Conservation (phyloP, 208 protist species). For the Crithidia fasciculata region DNA sequence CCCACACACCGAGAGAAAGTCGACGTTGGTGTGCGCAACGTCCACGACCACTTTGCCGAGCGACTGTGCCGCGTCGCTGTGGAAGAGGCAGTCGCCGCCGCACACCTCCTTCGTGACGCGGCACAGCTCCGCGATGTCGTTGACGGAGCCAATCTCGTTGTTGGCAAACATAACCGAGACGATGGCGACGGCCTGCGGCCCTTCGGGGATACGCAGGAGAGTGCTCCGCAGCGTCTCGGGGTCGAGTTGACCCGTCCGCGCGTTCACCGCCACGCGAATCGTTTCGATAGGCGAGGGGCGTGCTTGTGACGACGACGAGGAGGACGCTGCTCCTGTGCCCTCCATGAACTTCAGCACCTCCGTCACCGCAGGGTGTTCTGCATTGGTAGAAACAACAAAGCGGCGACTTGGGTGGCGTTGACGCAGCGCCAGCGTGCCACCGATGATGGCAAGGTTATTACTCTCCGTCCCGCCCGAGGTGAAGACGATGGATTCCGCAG, state of each 20-base stretch:
- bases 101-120: slow-evolving; percentile 67
- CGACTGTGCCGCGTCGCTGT: slow-evolving; percentile 96
- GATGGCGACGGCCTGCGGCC: slow-evolving; percentile 61
- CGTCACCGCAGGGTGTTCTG: slow-evolving; percentile 90
- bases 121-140: slow-evolving; percentile 89
- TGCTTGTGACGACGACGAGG: neutral
- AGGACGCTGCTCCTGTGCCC: neutral
- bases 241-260: slow-evolving; percentile 42
- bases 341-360: slow-evolving; percentile 76
- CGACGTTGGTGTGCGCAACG: slow-evolving; percentile 91
- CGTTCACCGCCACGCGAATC: slow-evolving; percentile 49
- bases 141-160: slow-evolving; percentile 94
- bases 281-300: slow-evolving; percentile 15
- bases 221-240: slow-evolving; percentile 36
- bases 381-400: slow-evolving; percentile 74
- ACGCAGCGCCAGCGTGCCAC: slow-evolving; percentile 48
- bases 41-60: slow-evolving; percentile 97
- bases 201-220: slow-evolving; percentile 41
- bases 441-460: slow-evolving; percentile 94
- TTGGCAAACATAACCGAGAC: slow-evolving; percentile 97
- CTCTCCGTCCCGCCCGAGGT: slow-evolving; percentile 94
- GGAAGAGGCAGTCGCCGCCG: slow-evolving; percentile 73
- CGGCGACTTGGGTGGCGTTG: slow-evolving; percentile 29
- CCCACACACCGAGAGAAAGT: slow-evolving; percentile 96
- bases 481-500: slow-evolving; percentile 85